phyloP scores from a whole-genome alignment of 495 filamentous ascomycete species.

The Melanomma pulvis-pyrius region DNA sequence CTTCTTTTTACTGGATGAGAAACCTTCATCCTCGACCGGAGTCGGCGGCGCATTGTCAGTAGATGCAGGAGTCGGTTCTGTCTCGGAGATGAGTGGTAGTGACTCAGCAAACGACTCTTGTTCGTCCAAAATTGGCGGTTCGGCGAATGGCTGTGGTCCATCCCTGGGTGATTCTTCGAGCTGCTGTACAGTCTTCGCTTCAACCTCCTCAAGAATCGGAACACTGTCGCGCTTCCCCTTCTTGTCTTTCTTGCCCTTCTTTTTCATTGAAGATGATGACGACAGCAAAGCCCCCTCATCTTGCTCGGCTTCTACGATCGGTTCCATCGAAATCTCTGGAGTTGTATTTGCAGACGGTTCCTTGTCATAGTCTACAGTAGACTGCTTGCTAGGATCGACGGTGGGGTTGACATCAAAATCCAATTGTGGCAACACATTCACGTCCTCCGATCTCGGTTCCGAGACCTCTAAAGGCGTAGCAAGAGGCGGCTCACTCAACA shows the following conservation, averaged over 20 bases:
- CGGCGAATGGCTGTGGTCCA: neutral
- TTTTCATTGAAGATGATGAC: conserved; percentile 34
- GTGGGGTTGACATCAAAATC: neutral
- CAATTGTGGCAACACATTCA: neutral
- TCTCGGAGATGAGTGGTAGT: neutral
- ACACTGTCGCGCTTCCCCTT: conserved; percentile 29
- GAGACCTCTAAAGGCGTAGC: neutral
- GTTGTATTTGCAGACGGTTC: too few species aligned
- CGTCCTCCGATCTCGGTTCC: neutral
- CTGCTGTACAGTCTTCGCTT: neutral
- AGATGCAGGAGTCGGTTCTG: neutral
- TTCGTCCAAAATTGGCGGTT: too few species aligned
- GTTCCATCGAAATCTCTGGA: neutral
- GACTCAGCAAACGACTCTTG: too few species aligned
- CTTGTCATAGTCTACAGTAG: too few species aligned
- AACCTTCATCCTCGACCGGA: conserved; percentile 1
- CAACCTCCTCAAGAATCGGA: neutral
- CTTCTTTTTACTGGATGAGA: conserved; percentile 11
- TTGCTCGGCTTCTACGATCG: neutral
- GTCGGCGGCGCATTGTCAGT: neutral
- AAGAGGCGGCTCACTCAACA: neutral
- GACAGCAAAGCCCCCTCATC: conserved; percentile 1
- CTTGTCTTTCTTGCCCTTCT: conserved; percentile 49
- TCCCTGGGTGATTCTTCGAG: neutral
- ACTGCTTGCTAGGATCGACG: too few species aligned